Evolutionary conservation across 352 stramenopile genomes (phyloP).

Genomic region (Blastocystis sp.): DNA sequence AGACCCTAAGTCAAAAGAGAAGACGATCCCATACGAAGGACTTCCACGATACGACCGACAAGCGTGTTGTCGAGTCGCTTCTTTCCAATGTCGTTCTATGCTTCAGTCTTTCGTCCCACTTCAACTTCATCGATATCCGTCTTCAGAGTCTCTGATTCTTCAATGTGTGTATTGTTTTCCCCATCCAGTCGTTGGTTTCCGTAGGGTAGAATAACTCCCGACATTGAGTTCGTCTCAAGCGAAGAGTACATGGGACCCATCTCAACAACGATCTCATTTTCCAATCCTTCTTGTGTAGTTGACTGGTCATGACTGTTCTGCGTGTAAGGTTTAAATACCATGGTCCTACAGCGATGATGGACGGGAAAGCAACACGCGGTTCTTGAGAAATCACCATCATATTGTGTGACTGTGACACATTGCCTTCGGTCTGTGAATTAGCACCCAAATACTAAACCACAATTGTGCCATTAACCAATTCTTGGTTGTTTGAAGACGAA

Average conservation of each 20-base stretch:
- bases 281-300: slow-evolving; percentile 6
- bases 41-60: slow-evolving; percentile 14
- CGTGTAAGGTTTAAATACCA: neutral
- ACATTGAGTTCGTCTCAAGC: neutral
- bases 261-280: slow-evolving; percentile 19
- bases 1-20: neutral
- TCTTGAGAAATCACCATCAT: slow-evolving; percentile 18
- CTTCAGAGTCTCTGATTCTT: neutral
- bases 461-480: neutral
- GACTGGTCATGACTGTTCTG: slow-evolving; percentile 37
- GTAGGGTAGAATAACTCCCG: slow-evolving; percentile 10
- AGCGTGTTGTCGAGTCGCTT: slow-evolving; percentile 23
- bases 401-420: neutral
- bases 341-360: neutral
- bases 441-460: neutral
- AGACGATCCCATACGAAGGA: neutral
- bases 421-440: neutral
- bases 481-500: neutral
- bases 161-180: neutral
- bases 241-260: slow-evolving; percentile 22
- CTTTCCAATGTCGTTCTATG: neutral
- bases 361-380: slow-evolving; percentile 1
- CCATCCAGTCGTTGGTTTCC: slow-evolving; percentile 10
- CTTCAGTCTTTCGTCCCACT: neutral
- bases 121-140: neutral